Base-by-base conservation (phyloP, 2,329 filamentous ascomycete genomes). In the Fusarium subglutinans region DNA sequence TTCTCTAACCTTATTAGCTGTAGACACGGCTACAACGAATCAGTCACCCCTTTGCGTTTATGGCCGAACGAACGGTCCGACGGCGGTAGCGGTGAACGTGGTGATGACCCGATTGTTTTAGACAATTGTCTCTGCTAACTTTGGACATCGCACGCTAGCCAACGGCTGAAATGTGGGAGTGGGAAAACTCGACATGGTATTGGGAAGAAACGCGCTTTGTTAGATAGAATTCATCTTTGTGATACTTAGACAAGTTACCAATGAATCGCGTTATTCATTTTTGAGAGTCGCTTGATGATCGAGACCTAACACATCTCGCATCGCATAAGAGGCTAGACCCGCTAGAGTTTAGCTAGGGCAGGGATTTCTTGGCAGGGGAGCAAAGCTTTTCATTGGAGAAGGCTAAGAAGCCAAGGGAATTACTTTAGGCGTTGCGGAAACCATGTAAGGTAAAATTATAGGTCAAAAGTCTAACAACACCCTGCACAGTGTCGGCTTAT, bases 281-380 rank as follows among this genome's bases (percentile, higher is more conserved):
- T 62, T 53, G 57, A 40, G 37, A 37, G 54, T 55, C 28, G 48
- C 43, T n/a, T 58, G 28, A 35, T 28, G 47, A 28, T 28, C 7
- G 13, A 33, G 41, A 35, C 12, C 9, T 43, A 62, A 73, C 22
- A 45, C 30, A 53, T 62, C 38, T 62, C 38, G 18, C 35, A 61
- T 61, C 41, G 18, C 30, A 53, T 53, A n/a, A 58, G 24, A 47
- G 22, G 44, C 45, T 53, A n/a, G n/a, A n/a, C n/a, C n/a, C n/a
- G n/a, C n/a, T n/a, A 60, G 45, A 57, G 63, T 44, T 40, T 53
- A 60, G 53, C 33, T 26, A 18, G 22, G 58, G 47, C 37, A 54
- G 22, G 54, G 51, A 64, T 64, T 38, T 66, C 76, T 78, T 77
- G 74, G 74, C 76, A 77, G 76, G 74, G 76, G 68, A 66, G 10